Conservation (phyloP, 2,329 filamentous ascomycete species). For the Nothopassalora personata region DNA sequence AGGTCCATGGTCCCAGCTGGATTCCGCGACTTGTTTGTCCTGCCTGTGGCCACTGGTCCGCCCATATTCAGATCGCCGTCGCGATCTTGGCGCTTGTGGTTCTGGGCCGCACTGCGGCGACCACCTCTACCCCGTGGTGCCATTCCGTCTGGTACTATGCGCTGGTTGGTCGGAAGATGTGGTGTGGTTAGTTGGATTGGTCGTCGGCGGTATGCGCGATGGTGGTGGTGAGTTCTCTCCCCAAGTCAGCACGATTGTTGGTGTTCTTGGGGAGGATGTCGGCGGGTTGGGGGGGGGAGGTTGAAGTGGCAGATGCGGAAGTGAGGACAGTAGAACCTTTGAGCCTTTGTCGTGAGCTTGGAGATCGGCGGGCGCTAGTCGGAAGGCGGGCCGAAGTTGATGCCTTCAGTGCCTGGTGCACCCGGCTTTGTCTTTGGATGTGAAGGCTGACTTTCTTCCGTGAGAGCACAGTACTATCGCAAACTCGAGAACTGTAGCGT, state of each 20-base stretch:
- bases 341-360: not conserved
- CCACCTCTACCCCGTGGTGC: not conserved
- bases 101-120: not conserved
- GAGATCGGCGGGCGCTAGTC: not conserved
- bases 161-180: not conserved
- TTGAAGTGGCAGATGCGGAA: not conserved
- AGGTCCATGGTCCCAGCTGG: constrained; percentile 9
- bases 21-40: constrained; percentile 22
- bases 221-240: not conserved
- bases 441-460: not conserved
- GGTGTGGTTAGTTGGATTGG: not conserved
- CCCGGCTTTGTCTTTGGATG: not conserved
- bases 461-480: not conserved
- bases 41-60: constrained; percentile 30
- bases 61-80: constrained; percentile 61
- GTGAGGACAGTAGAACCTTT: not conserved
- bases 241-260: not conserved
- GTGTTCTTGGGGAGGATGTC: not conserved
- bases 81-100: constrained; percentile 1
- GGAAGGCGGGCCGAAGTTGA: not conserved
- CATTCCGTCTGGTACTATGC: not conserved
- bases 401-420: not conserved
- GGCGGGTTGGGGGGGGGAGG: not conserved
- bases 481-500: not conserved
- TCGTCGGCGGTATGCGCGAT: not conserved